Conservation (phyloP, 2,329 filamentous ascomycete species). For the Claviceps sp. region DNA sequence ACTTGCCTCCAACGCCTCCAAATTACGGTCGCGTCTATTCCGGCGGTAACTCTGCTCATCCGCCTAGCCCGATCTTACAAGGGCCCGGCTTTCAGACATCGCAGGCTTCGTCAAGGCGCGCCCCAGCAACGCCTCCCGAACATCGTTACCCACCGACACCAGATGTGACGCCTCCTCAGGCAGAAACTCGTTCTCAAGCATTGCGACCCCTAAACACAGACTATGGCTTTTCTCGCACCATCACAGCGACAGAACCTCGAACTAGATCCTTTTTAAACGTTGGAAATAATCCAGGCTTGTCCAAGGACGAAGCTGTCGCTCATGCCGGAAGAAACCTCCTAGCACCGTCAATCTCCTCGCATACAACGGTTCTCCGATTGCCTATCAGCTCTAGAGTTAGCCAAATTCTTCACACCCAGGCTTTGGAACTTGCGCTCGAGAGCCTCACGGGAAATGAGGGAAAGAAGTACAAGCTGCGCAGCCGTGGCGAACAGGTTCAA, state of each 20-base stretch:
- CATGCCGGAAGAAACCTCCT: conserved; percentile 26
- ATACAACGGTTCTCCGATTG: conserved; percentile 28
- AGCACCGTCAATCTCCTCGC: conserved; percentile 29
- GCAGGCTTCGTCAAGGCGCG: conserved; percentile 23
- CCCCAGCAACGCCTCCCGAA: conserved; percentile 48
- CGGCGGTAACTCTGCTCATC: conserved; percentile 30
- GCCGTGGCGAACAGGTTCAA: conserved; percentile 34
- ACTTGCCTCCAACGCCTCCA: conserved; percentile 49
- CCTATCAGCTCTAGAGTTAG: conserved; percentile 12
- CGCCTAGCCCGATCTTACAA: conserved; percentile 27
- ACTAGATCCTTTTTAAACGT: conserved; percentile 63
- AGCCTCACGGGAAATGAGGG: conserved; percentile 27
- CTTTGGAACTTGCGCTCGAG: conserved; percentile 29
- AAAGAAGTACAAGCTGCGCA: conserved; percentile 26
- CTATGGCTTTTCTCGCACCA: conserved; percentile 37
- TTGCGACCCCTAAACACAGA: conserved; percentile 34
- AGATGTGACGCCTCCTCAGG: conserved; percentile 58
- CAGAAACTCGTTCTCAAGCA: conserved; percentile 27
- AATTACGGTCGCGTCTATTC: conserved; percentile 46
- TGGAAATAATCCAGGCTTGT: conserved; percentile 47
- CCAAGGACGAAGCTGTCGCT: conserved; percentile 41
- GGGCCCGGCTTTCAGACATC: conserved; percentile 25
- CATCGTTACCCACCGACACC: conserved; percentile 60
- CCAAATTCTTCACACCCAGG: conserved; percentile 15
- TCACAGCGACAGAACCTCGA: conserved; percentile 43